Evolutionary conservation across 345 rosid genomes (phyloP).

Genomic region (Conringia planisiliqua): DNA sequence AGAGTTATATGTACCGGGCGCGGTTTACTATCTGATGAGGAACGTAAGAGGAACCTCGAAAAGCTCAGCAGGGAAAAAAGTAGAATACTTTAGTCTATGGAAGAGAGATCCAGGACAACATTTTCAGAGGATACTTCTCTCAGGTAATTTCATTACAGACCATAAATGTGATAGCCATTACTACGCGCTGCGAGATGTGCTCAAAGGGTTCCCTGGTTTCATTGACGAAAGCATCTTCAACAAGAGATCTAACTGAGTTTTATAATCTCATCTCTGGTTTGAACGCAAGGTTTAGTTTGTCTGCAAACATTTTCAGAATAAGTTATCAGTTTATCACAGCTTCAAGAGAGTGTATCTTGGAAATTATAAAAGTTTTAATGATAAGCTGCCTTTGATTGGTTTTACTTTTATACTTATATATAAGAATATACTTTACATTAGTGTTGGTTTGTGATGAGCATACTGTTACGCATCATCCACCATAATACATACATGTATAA

Average conservation of each 20-base stretch:
- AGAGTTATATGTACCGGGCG: constrained; percentile 80
- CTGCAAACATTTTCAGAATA: constrained; percentile 11
- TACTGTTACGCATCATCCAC: background rate
- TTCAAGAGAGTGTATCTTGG: background rate
- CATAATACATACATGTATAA: background rate
- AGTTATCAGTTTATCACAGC: background rate
- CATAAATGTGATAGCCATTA: constrained; percentile 92
- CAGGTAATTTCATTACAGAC: constrained; percentile 76
- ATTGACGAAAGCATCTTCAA: constrained; percentile 44
- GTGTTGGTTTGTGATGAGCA: background rate
- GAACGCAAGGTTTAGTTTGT: constrained; percentile 7
- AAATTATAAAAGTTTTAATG: background rate
- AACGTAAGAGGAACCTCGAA: constrained; percentile 32
- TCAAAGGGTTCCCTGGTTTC: constrained; percentile 64
- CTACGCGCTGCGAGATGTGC: constrained; percentile 78
- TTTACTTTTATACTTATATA: background rate
- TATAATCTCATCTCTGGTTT: background rate
- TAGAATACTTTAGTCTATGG: constrained; percentile 71
- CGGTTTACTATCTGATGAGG: constrained; percentile 74
- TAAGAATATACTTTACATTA: background rate
- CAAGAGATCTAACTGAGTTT: constrained; percentile 10
- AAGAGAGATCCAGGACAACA: constrained; percentile 81
- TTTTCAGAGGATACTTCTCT: constrained; percentile 78
- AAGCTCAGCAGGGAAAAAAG: constrained; percentile 18
- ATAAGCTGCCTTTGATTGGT: background rate